Conservation (phyloP, 2,329 filamentous ascomycete genomes). For the Tothia fuscella region DNA sequence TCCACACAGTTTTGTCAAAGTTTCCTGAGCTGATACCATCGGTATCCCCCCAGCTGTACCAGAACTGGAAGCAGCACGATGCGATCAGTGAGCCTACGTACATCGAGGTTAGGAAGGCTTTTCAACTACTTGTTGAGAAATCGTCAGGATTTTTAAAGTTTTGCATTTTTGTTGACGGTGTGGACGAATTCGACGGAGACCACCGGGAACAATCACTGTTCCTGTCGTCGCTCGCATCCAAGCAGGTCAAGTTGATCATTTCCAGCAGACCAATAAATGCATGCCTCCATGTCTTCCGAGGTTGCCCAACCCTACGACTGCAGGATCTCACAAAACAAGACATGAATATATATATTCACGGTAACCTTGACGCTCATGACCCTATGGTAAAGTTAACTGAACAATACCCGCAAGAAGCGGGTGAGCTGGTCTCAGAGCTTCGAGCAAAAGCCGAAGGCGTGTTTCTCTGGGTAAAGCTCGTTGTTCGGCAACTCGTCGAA, state of each 20-base stretch:
- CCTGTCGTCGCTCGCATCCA: neutral
- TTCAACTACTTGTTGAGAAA: too few species aligned
- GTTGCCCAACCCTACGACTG: neutral
- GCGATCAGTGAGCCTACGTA: too few species aligned
- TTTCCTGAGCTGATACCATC: too few species aligned
- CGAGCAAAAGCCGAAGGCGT: slow-evolving; percentile 11
- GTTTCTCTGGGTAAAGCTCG: slow-evolving; percentile 14
- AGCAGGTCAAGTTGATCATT: neutral
- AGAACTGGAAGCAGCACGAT: too few species aligned
- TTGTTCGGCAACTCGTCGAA: slow-evolving; percentile 12
- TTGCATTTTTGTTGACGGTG: neutral
- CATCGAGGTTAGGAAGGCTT: too few species aligned
- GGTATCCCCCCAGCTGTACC: too few species aligned
- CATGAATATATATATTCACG: neutral
- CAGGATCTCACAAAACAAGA: neutral
- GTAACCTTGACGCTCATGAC: neutral
- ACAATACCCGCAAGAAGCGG: neutral
- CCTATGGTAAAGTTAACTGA: neutral
- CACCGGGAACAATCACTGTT: neutral
- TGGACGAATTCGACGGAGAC: neutral
- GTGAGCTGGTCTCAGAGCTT: slow-evolving; percentile 6
- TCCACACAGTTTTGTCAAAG: too few species aligned
- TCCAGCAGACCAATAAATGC: neutral
- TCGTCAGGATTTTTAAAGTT: too few species aligned
- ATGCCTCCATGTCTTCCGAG: neutral